These are phyloP conservation scores for Tetrapisispora fleetii DNA, from an alignment of 805 yeast species.

Conservation along the genomic window DNA sequence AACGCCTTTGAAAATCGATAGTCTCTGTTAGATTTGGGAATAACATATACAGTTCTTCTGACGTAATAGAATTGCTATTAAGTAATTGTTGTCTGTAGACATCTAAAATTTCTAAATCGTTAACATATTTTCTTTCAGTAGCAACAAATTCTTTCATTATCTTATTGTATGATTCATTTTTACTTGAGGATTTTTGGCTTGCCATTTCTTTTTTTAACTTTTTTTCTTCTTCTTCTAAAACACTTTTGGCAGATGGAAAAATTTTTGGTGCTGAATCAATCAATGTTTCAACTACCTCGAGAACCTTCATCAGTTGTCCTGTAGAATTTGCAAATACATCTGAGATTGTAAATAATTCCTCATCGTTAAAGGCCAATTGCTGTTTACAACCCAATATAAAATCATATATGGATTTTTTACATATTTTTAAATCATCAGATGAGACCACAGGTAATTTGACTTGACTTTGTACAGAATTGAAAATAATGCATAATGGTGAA, in stretches of 20 bases:
- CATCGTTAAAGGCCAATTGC: conserved; percentile 64
- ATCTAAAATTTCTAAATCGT: conserved; percentile 70
- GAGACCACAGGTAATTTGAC: conserved; percentile 53
- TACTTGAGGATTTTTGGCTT: conserved; percentile 16
- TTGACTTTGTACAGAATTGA: conserved; percentile 57
- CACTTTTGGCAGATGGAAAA: conserved; percentile 27
- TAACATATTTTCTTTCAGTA: conserved; percentile 88
- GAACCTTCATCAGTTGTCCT: conserved; percentile 62
- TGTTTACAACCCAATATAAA: conserved; percentile 79
- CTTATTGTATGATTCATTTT: conserved; percentile 34
- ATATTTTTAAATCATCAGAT: conserved; percentile 71
- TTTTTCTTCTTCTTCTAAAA: conserved; percentile 20
- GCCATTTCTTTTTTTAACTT: conserved; percentile 6
- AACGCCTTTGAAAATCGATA: conserved; percentile 85
- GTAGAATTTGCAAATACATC: conserved; percentile 80
- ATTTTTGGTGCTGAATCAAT: conserved; percentile 42
- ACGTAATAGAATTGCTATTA: conserved; percentile 55
- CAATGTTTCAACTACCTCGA: conserved; percentile 60
- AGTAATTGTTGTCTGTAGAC: conserved; percentile 60
- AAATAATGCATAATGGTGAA: conserved; percentile 77
- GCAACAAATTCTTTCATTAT: conserved; percentile 77
- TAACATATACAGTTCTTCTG: conserved; percentile 68
- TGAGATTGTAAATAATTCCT: conserved; percentile 78
- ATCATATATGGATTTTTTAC: conserved; percentile 84
- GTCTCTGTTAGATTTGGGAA: conserved; percentile 80